phyloP scores from a whole-genome alignment of 352 stramenopile species.

The Phytophthora sansomeana region DNA sequence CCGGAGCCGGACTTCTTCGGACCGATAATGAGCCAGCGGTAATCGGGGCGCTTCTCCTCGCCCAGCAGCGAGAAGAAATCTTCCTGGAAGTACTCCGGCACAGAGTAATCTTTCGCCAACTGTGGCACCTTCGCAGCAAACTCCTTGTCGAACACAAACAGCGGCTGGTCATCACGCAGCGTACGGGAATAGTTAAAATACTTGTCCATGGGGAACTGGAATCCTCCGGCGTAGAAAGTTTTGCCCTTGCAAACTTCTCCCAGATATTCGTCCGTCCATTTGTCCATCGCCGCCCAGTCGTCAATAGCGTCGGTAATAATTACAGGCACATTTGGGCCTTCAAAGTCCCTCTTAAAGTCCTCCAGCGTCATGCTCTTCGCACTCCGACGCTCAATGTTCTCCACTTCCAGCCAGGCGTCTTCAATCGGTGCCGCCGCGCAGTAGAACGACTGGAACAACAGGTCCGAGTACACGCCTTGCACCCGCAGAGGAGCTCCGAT shows the following conservation, averaged over 20 bases:
- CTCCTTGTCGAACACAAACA: slow-evolving; percentile 98
- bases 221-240: slow-evolving; percentile 81
- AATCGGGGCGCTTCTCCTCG: slow-evolving; percentile 85
- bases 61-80: slow-evolving; percentile 87
- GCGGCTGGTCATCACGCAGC: slow-evolving; percentile 84
- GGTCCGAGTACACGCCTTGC: slow-evolving; percentile 85
- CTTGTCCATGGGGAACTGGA: slow-evolving; percentile 78
- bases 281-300: slow-evolving; percentile 68
- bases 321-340: slow-evolving; percentile 76
- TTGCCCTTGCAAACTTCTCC: slow-evolving; percentile 49
- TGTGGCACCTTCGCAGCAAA: slow-evolving; percentile 87
- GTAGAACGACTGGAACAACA: slow-evolving; percentile 90
- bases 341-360: slow-evolving; percentile 77
- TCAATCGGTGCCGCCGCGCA: slow-evolving; percentile 71
- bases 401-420: slow-evolving; percentile 67
- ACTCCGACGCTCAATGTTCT: slow-evolving; percentile 78
- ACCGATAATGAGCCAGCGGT: slow-evolving; percentile 97
- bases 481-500: slow-evolving; percentile 47
- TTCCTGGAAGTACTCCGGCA: slow-evolving; percentile 84
- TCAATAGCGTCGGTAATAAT: slow-evolving; percentile 82
- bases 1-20: slow-evolving; percentile 91
- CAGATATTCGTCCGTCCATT: slow-evolving; percentile 85
- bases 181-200: slow-evolving; percentile 84
- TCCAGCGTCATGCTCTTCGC: slow-evolving; percentile 55
- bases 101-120: slow-evolving; percentile 70